Conservation (phyloP, 257 asterid species). For the Prunella vulgaris region DNA sequence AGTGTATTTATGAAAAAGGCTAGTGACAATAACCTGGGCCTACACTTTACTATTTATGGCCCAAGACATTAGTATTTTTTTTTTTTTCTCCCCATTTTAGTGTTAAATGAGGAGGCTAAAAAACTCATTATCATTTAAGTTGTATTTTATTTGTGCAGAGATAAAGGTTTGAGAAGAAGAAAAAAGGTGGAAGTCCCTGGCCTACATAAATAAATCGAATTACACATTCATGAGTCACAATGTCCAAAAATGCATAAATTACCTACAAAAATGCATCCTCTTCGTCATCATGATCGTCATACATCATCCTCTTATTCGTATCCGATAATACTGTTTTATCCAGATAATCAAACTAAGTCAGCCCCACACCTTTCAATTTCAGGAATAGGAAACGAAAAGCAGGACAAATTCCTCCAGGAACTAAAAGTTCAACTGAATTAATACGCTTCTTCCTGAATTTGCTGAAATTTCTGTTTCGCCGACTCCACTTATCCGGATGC, state of each 20-base stretch:
- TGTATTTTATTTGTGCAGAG: too few species aligned
- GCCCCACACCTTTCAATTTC: neutral
- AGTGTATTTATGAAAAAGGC: too few species aligned
- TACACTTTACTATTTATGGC: too few species aligned
- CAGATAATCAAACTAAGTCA: neutral
- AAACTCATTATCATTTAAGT: too few species aligned
- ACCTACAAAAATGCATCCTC: conserved; percentile 63
- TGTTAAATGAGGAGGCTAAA: too few species aligned
- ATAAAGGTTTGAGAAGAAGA: too few species aligned
- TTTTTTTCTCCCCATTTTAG: too few species aligned
- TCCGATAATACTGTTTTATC: conserved; percentile 66
- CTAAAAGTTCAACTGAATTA: conserved; percentile 1
- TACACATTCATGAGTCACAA: neutral
- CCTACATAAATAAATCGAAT: conserved; percentile 29
- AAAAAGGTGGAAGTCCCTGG: too few species aligned
- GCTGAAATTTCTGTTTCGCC: conserved; percentile 70
- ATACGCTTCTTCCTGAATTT: conserved; percentile 90
- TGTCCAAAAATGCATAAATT: neutral
- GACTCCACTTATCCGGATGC: conserved; percentile 87
- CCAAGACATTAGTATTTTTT: too few species aligned
- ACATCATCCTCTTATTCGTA: conserved; percentile 52
- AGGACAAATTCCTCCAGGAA: neutral
- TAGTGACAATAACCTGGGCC: too few species aligned
- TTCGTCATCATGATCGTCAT: conserved; percentile 58
- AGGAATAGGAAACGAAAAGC: neutral